phyloP scores from a whole-genome alignment of 148 eudicot species.

The Heliamphora exappendiculata region DNA sequence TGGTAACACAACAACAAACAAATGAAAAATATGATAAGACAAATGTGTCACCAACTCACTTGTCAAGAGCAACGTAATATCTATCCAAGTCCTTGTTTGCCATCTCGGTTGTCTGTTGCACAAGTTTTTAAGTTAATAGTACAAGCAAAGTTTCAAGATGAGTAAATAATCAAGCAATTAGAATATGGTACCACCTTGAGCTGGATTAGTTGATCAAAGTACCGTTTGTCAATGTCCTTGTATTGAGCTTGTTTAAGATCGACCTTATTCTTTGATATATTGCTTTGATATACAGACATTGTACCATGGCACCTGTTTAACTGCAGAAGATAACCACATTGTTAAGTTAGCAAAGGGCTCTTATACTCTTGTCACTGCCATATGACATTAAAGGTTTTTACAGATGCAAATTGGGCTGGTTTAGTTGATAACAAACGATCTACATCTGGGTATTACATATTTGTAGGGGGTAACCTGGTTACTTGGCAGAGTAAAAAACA shows the following conservation, averaged over 20 bases:
- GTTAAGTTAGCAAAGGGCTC: too few relatives aligned
- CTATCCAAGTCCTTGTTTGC: conserved; percentile 96
- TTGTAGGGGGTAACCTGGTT: too few relatives aligned
- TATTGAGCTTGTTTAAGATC: conserved; percentile 94
- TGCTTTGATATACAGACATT: conserved; percentile 80
- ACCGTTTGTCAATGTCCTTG: conserved; percentile 90
- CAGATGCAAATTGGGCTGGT: too few relatives aligned
- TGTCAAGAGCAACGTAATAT: conserved; percentile 97
- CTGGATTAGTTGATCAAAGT: conserved; percentile 87
- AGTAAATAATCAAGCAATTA: not conserved
- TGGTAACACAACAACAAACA: not conserved
- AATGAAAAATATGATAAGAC: not conserved
- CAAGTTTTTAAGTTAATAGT: conserved; percentile 15
- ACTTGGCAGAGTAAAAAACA: too few relatives aligned
- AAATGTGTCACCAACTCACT: conserved; percentile 45
- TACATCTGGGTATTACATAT: too few relatives aligned
- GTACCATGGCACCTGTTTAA: conserved; percentile 72
- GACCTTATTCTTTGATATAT: conserved; percentile 64
- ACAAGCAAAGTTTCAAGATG: not conserved
- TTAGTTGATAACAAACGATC: too few relatives aligned
- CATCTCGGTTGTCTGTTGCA: conserved; percentile 92
- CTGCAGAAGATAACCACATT: conserved; percentile 35
- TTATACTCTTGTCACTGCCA: too few relatives aligned
- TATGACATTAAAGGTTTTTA: too few relatives aligned
- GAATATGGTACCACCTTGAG: conserved; percentile 59